Evolutionary conservation across 768 basidiomycete genomes (phyloP), one percentile per base, ranked within the genome.

Genomic region (Heimioporus sp.): DNA sequence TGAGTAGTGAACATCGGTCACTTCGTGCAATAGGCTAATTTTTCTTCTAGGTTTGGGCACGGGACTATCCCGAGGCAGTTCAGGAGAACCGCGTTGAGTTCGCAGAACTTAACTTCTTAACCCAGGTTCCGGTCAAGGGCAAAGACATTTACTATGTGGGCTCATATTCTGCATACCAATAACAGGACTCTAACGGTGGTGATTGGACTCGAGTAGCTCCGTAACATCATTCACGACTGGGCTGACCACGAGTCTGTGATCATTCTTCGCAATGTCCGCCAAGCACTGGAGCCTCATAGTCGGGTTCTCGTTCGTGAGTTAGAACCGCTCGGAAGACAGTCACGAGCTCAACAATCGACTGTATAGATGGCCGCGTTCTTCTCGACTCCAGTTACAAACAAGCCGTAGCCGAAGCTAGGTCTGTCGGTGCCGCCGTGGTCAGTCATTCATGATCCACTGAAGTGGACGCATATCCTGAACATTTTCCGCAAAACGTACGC

Each of bases 141-240:
- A 57, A 62, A 35, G 61, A 69, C 19, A 40, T 70, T 17, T 74
- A 74, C 49, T 73, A 69, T 20, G 71, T 70, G 52, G 15, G 71
- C 50, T 16, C 38, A 5, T 12, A 21, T 28, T 31, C n/a, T 20
- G 24, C 24, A 28, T 4, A 1, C 4, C 24, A 28, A 28, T 28
- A 6, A 28, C 24, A 28, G 24, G 24, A 28, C 8, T 36, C n/a
- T 19, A 35, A 43, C 21, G 20, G 20, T 40, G 37, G 40, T 8
- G 20, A 32, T 13, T 15, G 30, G 3, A 17, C 7, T 39, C 20
- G 19, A 17, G 4, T 40, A 67, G 60, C 42, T 62, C 12, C 49
- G 60, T 17, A 58, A 55, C 28, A 55, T 62, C 17, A 54, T 62
- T 32, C 66, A 67, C 44, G 57, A 69, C 51, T 70, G 68, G 68